These are phyloP conservation scores for Scutellaria barbata DNA, from an alignment of 257 asterid species.

Conservation along the genomic window DNA sequence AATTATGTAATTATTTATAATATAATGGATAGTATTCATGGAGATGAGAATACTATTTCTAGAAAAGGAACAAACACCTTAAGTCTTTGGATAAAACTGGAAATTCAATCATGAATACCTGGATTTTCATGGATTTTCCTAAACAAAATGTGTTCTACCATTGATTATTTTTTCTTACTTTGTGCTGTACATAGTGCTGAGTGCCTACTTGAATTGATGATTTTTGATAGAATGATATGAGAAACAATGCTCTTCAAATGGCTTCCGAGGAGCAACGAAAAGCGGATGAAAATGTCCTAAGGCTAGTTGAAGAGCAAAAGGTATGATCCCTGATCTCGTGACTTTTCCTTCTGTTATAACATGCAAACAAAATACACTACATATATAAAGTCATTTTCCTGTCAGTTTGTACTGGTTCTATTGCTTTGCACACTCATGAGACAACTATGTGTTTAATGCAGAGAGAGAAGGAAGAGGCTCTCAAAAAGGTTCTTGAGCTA, in stretches of 20 bases:
- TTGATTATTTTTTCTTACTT: neutral
- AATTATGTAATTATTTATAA: neutral
- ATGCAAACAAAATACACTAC: slow-evolving; percentile 11
- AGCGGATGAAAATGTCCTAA: slow-evolving; percentile 74
- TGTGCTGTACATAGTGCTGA: slow-evolving; percentile 16
- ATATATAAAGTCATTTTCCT: neutral
- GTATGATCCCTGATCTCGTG: slow-evolving; percentile 41
- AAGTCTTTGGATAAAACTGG: neutral
- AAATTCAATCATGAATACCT: slow-evolving; percentile 1
- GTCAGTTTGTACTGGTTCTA: slow-evolving; percentile 20
- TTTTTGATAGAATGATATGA: slow-evolving; percentile 65
- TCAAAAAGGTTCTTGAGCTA: slow-evolving; percentile 58
- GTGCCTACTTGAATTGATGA: neutral
- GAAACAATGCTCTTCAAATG: slow-evolving; percentile 71
- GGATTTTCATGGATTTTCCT: slow-evolving; percentile 8
- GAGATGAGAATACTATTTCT: neutral
- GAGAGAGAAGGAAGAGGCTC: slow-evolving; percentile 73
- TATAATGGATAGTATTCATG: neutral
- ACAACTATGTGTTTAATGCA: slow-evolving; percentile 41
- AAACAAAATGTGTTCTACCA: neutral
- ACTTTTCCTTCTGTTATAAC: slow-evolving; percentile 26
- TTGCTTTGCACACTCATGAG: slow-evolving; percentile 21
- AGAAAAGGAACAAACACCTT: neutral
- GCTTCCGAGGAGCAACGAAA: slow-evolving; percentile 83
- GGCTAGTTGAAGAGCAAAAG: slow-evolving; percentile 87